A percentile compares a stretch with the other conserved stretches of the same genome.
These are phyloP conservation scores for Glomus cerebriforme DNA, from an alignment of 192 early-diverging fungal species.

Conservation along the genomic window DNA sequence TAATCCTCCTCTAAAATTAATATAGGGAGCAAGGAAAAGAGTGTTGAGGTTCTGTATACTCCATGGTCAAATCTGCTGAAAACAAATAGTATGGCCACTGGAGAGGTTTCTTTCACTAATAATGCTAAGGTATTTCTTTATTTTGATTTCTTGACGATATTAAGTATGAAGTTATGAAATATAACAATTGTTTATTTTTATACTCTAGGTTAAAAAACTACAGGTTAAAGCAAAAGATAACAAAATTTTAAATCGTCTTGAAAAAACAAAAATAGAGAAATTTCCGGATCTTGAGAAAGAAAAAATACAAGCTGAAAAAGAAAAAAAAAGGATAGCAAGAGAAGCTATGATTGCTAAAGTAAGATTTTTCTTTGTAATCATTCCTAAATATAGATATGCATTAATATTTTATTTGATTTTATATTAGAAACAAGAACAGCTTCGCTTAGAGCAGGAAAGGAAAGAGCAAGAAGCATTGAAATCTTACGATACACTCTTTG, in stretches of 20 bases:
- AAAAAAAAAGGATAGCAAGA: constrained; percentile 35
- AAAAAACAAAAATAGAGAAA: constrained; percentile 85
- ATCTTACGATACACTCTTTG: constrained; percentile 55
- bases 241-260: constrained; percentile 87
- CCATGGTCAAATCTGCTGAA: constrained; percentile 90
- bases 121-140: constrained; percentile 45
- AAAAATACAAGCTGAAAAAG: constrained; percentile 62
- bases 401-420: background rate
- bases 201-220: constrained; percentile 73
- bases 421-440: constrained; percentile 47
- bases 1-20: constrained; percentile 5
- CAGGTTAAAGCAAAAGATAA: constrained; percentile 76
- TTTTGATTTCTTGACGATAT: background rate
- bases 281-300: constrained; percentile 79
- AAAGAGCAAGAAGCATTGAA: constrained; percentile 48
- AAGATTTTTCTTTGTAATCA: background rate
- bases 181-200: background rate
- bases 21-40: constrained; percentile 87
- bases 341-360: constrained; percentile 41
- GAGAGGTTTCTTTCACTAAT: constrained; percentile 93
- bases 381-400: background rate
- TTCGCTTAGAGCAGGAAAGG: constrained; percentile 39
- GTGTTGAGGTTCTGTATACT: constrained; percentile 92
- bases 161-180: background rate
- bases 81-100: constrained; percentile 91